Base-by-base conservation (phyloP, 345 rosid genomes). In the Moricandia arvensis region DNA sequence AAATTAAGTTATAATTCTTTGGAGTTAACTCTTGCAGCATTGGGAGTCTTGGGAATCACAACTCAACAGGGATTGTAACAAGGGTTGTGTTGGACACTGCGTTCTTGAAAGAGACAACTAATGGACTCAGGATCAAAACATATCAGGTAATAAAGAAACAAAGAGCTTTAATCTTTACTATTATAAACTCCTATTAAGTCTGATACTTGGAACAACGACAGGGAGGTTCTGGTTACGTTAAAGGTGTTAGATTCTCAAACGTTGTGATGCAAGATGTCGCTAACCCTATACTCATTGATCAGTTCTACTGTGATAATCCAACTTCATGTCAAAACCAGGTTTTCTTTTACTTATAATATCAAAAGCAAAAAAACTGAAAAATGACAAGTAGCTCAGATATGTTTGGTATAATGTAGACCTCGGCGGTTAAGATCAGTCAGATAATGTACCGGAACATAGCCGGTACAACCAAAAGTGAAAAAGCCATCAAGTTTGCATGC, bases 261-360 rank as follows among this genome's bases (percentile, higher is more conserved):
- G 95, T 96, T 41, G 76, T 76, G 86, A 87, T 96, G 97, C 88
- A 87, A 66, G 81, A 96, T 33, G 96, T 91, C 27, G 87, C 85
- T 30, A 93, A 96, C 76, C 99, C 96, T 8, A 91, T 93, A 71
- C 86, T 96, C 72, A 96, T 96, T n/a, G 99, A 96, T 75, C 98
- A 96, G 72, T 96, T 93, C 94, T 96, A 96, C 82, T 96, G 99
- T 38, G 99, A 96, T 84, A 89, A 93, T 26, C 95, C 97, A 15
- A 69, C 58, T 66, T 5, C 81, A 18, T 96, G 99, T 83, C 84
- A 79, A 78, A 96, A 93, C 81, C 97, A 91, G 98, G 98, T 93
- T 45, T 55, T n/a, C n/a, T 57, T 4, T 43, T 57, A n/a, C 21
- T 57, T 57, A 57, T 33, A 12, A 38, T 21, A 29, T 29, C 38